Percentiles rank a stretch among this genome's conserved stretches.
Conservation (phyloP, 345 rosid species). For the Syzygium aqueum region DNA sequence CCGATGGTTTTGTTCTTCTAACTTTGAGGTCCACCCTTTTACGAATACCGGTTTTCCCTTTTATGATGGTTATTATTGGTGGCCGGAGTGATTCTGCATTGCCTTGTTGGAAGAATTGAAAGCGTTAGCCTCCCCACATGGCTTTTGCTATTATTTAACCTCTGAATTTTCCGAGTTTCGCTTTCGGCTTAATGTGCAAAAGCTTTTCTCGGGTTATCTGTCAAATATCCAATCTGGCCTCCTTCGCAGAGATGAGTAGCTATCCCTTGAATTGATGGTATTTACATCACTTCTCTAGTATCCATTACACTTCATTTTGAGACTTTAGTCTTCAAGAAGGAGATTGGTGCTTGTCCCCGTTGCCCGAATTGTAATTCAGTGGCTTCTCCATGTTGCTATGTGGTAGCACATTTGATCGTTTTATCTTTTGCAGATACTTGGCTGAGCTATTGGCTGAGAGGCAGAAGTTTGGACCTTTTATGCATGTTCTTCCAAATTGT, state of each 20-base stretch:
- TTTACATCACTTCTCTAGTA: background rate
- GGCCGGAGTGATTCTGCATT: background rate
- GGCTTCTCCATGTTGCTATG: background rate
- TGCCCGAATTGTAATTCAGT: background rate
- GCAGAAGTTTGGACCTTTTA: conserved; percentile 70
- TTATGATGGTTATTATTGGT: background rate
- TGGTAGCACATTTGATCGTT: background rate
- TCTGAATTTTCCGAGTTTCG: background rate
- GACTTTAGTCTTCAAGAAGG: background rate
- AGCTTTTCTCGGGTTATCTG: background rate
- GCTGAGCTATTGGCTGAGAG: conserved; percentile 80
- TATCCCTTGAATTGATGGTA: background rate
- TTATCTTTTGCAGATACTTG: conserved; percentile 52
- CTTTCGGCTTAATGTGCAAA: background rate
- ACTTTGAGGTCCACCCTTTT: background rate
- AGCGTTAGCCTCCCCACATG: background rate
- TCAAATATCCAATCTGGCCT: background rate
- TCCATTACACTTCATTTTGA: background rate
- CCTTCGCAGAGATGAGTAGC: background rate
- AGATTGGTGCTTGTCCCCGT: background rate
- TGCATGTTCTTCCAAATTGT: conserved; percentile 63
- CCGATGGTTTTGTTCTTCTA: background rate
- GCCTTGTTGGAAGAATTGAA: background rate
- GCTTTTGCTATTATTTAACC: background rate
- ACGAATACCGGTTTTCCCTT: background rate